A percentile compares a stretch with the other conserved stretches of the same genome.
These are phyloP conservation scores for Penicillium sclerotiorum DNA, from an alignment of 2,329 filamentous ascomycete genomes.

Conservation along the genomic window DNA sequence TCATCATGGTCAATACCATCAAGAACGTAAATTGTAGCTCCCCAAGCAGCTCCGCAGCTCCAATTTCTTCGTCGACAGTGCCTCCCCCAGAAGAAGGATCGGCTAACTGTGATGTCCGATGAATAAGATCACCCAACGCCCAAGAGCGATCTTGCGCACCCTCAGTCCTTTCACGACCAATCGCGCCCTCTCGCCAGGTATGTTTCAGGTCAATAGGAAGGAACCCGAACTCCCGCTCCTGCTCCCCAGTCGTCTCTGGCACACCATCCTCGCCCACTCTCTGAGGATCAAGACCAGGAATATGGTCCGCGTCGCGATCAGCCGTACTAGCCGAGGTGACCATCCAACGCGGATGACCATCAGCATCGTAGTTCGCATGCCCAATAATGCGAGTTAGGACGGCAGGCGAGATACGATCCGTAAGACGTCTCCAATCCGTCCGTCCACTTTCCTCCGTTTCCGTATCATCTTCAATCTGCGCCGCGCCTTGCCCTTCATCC, in stretches of 20 bases:
- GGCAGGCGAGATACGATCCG: conserved; percentile 51
- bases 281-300: conserved; percentile 56
- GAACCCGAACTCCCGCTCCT: conserved; percentile 55
- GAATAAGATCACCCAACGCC: conserved; percentile 59
- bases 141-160: conserved; percentile 65
- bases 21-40: conserved; percentile 66
- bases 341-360: conserved; percentile 53
- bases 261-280: conserved; percentile 18
- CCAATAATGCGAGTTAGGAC: conserved; percentile 57
- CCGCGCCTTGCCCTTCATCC: conserved; percentile 3
- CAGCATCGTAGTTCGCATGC: conserved; percentile 34
- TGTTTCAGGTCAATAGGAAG: conserved; percentile 62
- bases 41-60: conserved; percentile 52
- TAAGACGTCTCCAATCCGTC: conserved; percentile 58
- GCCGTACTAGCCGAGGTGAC: conserved; percentile 63
- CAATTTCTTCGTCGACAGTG: conserved; percentile 27
- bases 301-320: conserved; percentile 58
- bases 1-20: conserved; percentile 65
- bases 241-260: conserved; percentile 31
- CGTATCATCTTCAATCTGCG: conserved; percentile 26
- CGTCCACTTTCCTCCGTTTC: conserved; percentile 44
- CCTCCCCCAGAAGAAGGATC: conserved; percentile 28
- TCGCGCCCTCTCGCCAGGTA: conserved; percentile 64
- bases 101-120: conserved; percentile 36
- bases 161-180: conserved; percentile 64